Conservation (phyloP, 2,329 filamentous ascomycete genomes). For the Chaetomium globosum region DNA sequence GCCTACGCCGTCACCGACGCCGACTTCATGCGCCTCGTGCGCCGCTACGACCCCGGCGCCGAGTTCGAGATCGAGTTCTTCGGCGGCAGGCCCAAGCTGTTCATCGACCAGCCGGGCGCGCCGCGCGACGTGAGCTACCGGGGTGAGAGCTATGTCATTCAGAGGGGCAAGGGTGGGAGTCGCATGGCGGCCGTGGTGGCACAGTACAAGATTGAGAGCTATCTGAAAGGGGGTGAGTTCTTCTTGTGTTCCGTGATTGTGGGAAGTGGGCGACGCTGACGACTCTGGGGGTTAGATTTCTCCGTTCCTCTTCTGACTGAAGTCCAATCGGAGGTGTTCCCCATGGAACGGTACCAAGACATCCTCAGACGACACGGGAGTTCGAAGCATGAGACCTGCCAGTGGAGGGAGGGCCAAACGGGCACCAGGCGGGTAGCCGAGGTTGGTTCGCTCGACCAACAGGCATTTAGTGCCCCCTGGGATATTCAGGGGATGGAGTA, state of each 20-base stretch:
- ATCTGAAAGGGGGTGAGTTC: constrained; percentile 31
- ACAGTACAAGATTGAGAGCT: constrained; percentile 31
- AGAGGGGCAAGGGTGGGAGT: constrained; percentile 20
- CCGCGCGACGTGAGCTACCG: constrained; percentile 20
- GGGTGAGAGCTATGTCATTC: constrained; percentile 31
- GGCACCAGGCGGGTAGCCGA: constrained; percentile 21
- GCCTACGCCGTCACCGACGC: constrained; percentile 25
- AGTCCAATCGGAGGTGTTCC: constrained; percentile 20
- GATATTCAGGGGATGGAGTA: constrained; percentile 32
- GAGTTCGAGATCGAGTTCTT: constrained; percentile 35
- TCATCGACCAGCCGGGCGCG: constrained; percentile 24
- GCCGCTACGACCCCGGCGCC: constrained; percentile 31
- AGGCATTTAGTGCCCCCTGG: constrained; percentile 27
- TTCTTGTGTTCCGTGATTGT: neutral
- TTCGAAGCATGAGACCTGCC: constrained; percentile 16
- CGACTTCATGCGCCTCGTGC: constrained; percentile 30
- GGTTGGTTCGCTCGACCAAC: constrained; percentile 19
- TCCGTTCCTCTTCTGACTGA: constrained; percentile 29
- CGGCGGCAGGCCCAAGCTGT: constrained; percentile 32
- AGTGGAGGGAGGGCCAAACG: constrained; percentile 22
- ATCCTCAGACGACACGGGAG: constrained; percentile 24
- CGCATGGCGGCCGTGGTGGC: constrained; percentile 29
- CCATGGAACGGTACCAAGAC: constrained; percentile 31
- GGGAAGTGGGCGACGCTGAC: neutral
- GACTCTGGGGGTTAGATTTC: constrained; percentile 26